phyloP scores from a whole-genome alignment of 345 rosid species.

The Corchorus capsularis region DNA sequence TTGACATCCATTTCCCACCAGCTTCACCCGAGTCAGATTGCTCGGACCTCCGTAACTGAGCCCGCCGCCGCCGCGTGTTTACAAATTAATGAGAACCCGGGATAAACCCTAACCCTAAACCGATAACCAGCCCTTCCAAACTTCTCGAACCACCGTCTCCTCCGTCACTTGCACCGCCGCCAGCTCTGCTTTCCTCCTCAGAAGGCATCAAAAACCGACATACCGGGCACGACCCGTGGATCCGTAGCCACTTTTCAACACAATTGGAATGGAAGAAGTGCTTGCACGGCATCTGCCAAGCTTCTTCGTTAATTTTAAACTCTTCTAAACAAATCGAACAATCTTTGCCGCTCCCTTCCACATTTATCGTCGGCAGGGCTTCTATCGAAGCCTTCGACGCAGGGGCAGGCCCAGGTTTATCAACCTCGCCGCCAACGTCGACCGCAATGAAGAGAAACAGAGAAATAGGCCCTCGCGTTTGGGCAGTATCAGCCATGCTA shows the following conservation, averaged over 20 bases:
- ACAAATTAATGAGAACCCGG: too few relatives aligned
- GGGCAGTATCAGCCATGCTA: background rate
- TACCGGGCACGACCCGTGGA: slow-evolving; percentile 26
- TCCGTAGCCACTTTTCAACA: slow-evolving; percentile 24
- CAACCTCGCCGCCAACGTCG: background rate
- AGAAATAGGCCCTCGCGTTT: background rate
- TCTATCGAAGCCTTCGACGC: slow-evolving; percentile 30
- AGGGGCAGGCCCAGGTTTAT: background rate
- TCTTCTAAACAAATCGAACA: slow-evolving; percentile 30
- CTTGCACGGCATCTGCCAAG: slow-evolving; percentile 30
- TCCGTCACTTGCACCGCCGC: background rate
- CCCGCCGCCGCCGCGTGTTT: too few relatives aligned
- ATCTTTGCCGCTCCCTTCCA: slow-evolving; percentile 10
- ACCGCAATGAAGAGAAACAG: background rate
- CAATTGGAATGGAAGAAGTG: slow-evolving; percentile 28
- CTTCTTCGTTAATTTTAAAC: background rate
- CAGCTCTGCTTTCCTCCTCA: slow-evolving; percentile 6
- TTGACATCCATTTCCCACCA: too few relatives aligned
- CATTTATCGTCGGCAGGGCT: slow-evolving; percentile 16
- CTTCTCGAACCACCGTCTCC: background rate
- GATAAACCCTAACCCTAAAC: background rate
- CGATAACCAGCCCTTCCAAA: background rate
- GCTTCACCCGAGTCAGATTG: too few relatives aligned
- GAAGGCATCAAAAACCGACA: slow-evolving; percentile 21
- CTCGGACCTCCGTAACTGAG: too few relatives aligned